Evolutionary conservation across 768 basidiomycete genomes (phyloP), one percentile per base, ranked within the genome.

Genomic region (Hygrocybe punicea): DNA sequence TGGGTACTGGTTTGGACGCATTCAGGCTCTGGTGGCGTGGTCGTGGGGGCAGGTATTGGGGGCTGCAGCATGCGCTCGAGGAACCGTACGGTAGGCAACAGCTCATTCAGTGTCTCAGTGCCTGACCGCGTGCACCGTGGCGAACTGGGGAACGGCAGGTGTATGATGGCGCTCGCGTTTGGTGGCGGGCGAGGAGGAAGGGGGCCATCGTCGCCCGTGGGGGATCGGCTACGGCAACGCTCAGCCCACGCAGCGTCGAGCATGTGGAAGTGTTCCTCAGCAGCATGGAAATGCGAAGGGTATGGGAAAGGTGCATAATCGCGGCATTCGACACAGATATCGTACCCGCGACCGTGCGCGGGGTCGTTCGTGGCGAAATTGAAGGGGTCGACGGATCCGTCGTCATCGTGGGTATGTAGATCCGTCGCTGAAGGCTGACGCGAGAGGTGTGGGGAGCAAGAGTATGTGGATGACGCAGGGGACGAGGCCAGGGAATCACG

Each of bases 301-400:
- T 78, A 77, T 0, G 92, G 89, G 69, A 89, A 87, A 13, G 85
- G 84, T 2, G 90, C 89, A 34, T 83, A 74, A 61, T 94, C 91
- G 65, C 90, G 87, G 66, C 90, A 91, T 72, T 96, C 92, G 59
- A 96, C 82, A 68, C 91, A 94, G 42, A 96, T 82, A 65, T 93
- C 87, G 65, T 85, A 93, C 14, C 89, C 90, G 58, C 79, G 74
- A 34, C 84, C 85, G n/a, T 73, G 63, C 25, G 60, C 60, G 1
- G 80, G 78, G 56, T 76, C 69, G 60, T 81, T 82, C 37, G 76
- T 78, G 17, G 63, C 59, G 50, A 74, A 79, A 49, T 75, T 71
- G 64, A 82, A 81, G 8, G 76, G 76, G 58, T 78, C 76, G 37
- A 76, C 75, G 5, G 45, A 23, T 17, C 2, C 44, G 16, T 55